phyloP scores from a whole-genome alignment of 352 stramenopile species.

The Phytophthora rubi region DNA sequence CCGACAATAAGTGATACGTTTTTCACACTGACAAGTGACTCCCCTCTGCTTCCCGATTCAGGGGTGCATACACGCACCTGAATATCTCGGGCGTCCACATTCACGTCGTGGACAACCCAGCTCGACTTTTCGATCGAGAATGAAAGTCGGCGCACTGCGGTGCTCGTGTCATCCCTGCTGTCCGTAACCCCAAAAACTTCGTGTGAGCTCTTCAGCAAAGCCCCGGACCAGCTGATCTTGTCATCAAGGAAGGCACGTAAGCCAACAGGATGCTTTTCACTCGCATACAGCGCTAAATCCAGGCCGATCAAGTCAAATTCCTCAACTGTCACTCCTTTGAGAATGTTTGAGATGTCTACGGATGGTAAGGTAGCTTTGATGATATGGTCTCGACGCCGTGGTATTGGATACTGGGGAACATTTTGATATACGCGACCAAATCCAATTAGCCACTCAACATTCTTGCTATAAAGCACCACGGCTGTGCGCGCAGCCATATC shows the following conservation, averaged over 20 bases:
- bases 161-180: constrained; percentile 4
- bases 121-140: constrained; percentile 22
- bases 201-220: constrained; percentile 42
- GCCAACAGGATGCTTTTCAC: constrained; percentile 65
- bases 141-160: constrained; percentile 31
- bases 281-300: constrained; percentile 76
- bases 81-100: constrained; percentile 57
- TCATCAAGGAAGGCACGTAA: constrained; percentile 78
- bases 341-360: constrained; percentile 34
- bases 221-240: constrained; percentile 52
- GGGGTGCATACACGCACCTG: constrained; percentile 72
- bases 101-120: constrained; percentile 59
- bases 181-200: constrained; percentile 26
- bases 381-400: constrained; percentile 15
- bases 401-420: constrained; percentile 38
- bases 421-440: constrained; percentile 60
- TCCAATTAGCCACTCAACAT: constrained; percentile 76
- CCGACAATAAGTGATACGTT: constrained; percentile 58
- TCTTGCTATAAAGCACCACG: constrained; percentile 77
- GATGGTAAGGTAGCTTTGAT: constrained; percentile 3
- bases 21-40: constrained; percentile 68
- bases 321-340: constrained; percentile 55
- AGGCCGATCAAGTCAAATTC: constrained; percentile 69
- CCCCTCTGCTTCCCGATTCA: constrained; percentile 67
- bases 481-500: constrained; percentile 64